Percentiles rank a stretch among this genome's conserved stretches.
Evolutionary conservation across 805 yeast genomes (phyloP).

Genomic region (Wickerhamiella azyma): DNA sequence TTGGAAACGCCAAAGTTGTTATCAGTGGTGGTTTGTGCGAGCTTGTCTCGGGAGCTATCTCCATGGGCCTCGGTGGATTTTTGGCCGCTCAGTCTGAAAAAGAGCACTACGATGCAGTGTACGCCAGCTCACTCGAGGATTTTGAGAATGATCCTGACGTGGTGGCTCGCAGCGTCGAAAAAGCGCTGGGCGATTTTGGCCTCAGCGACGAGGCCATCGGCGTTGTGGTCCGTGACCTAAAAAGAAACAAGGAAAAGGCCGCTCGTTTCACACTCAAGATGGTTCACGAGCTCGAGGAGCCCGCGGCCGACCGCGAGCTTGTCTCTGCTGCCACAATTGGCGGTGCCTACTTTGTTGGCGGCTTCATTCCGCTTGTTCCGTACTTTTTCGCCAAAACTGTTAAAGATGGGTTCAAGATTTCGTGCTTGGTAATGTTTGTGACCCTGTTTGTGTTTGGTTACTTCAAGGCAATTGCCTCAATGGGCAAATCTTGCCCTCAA

Average conservation of each 20-base stretch:
- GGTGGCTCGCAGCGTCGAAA: background rate
- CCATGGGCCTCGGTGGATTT: slow-evolving; percentile 96
- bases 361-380: slow-evolving; percentile 75
- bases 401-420: slow-evolving; percentile 55
- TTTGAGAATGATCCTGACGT: background rate
- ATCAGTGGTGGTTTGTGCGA: slow-evolving; percentile 98
- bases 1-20: slow-evolving; percentile 79
- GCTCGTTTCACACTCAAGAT: slow-evolving; percentile 71
- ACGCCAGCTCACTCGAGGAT: background rate
- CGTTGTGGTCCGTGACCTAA: slow-evolving; percentile 3
- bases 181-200: slow-evolving; percentile 4
- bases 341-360: slow-evolving; percentile 71
- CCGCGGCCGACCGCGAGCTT: slow-evolving; percentile 76
- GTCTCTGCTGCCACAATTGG: slow-evolving; percentile 81
- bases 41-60: slow-evolving; percentile 88
- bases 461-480: slow-evolving; percentile 60
- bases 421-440: slow-evolving; percentile 64
- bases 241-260: slow-evolving; percentile 35
- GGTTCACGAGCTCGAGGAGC: slow-evolving; percentile 83
- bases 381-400: slow-evolving; percentile 69
- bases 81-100: slow-evolving; percentile 82
- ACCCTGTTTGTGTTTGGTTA: slow-evolving; percentile 78
- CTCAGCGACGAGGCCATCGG: slow-evolving; percentile 3
- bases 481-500: slow-evolving; percentile 29
- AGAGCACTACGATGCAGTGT: slow-evolving; percentile 18